Evolutionary conservation across 2,329 filamentous ascomycete species (phyloP), one percentile per base, ranked within the genome.

Genomic region (Rutstroemia sp.): DNA sequence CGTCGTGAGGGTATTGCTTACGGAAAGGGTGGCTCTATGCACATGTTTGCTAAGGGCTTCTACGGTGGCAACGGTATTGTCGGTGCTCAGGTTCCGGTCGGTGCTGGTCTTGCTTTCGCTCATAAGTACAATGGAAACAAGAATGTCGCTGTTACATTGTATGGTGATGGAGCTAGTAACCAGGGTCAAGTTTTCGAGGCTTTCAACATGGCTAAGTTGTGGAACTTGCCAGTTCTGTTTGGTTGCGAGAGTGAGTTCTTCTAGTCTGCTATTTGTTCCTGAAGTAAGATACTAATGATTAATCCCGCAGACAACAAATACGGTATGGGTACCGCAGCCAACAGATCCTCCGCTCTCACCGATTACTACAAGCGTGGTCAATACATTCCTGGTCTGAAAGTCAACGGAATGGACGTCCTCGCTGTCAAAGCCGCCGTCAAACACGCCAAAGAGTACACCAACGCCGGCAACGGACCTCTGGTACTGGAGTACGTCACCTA

Each of bases 341-440:
- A 87, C 76, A 91, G 94, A 69, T 92, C 94, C 60, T 92, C 94
- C 59, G 94, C 94, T 68, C 78, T 96, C 72, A 97, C 94, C 74
- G 94, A 99, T 75, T 99, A 99, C 86, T 97, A 99, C 85, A 97
- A 97, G 87, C 92, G 94, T 77, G 94, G 94, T 65, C 94, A 99
- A 79, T 99, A 97, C 81, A 99, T 99, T 66, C 92, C 94, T 57
- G 94, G 94, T 78, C 84, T 99, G 69, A 99, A 99, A 84, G 90
- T 99, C 75, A 99, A 99, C 78, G 94, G 90, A 71, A 99, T 99
- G 94, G 94, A 99, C 73, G 91, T 96, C 68, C 88, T 99, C 61
- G 92, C 94, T 63, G 92, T 96, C 74, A 96, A 96, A 83, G 91
- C 92, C 53, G 94, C 94, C 63, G 91, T 96, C 69, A 80, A 92